Evolutionary conservation across 2,329 filamentous ascomycete genomes (phyloP).

Genomic region (Penicillium decumbens): DNA sequence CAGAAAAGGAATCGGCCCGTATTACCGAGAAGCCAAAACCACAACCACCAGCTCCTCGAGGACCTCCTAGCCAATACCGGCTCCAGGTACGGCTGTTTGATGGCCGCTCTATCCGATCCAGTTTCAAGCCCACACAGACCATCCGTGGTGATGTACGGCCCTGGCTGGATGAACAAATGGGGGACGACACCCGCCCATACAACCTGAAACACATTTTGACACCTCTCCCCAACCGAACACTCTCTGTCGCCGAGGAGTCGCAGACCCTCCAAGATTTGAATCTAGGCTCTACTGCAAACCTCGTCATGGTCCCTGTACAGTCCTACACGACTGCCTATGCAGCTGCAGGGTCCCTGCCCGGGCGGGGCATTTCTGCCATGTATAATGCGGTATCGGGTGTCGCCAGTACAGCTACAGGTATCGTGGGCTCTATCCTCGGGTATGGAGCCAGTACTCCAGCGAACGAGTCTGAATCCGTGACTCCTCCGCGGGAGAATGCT

Average conservation of each 20-base stretch:
- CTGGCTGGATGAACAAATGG: constrained; percentile 67
- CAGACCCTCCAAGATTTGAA: constrained; percentile 64
- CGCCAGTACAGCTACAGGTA: constrained; percentile 40
- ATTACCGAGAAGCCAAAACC: constrained; percentile 10
- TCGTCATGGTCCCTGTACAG: constrained; percentile 71
- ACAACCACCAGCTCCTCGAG: constrained; percentile 13
- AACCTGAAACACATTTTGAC: constrained; percentile 79
- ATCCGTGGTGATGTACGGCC: constrained; percentile 63
- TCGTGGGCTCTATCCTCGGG: constrained; percentile 44
- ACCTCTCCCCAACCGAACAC: constrained; percentile 67
- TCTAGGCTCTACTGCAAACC: constrained; percentile 71
- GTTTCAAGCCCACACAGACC: constrained; percentile 62
- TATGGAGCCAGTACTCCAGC: constrained; percentile 28
- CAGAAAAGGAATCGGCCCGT: constrained; percentile 5
- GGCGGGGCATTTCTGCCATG: constrained; percentile 39
- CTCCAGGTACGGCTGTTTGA: constrained; percentile 81
- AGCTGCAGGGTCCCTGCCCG: constrained; percentile 35
- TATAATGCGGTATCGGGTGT: constrained; percentile 44
- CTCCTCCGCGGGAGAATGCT: constrained; percentile 6
- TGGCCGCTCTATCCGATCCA: constrained; percentile 69
- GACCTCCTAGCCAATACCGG: constrained; percentile 46
- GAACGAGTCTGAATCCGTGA: constrained; percentile 9
- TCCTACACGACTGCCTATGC: constrained; percentile 58
- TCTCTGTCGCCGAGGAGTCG: constrained; percentile 71
- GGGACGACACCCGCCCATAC: constrained; percentile 61